Evolutionary conservation across 306 rosid genomes (phyloP), one percentile per base, ranked within the genome.

Genomic region (Inga oerstediana): DNA sequence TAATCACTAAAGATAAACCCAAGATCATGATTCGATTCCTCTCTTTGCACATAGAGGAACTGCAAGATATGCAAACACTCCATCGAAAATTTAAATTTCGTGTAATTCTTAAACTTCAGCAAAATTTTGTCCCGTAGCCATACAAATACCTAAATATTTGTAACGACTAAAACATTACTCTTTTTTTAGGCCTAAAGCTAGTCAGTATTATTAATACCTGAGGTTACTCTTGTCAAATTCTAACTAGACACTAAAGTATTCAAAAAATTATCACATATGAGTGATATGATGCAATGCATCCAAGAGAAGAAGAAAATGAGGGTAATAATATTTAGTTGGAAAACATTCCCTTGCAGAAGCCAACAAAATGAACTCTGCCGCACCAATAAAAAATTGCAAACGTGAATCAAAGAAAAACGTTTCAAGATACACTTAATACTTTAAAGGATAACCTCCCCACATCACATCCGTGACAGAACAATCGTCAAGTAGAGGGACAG

Each of bases 41-140:
- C 90, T 93, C 88, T 95, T 97, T 45, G 98, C 92, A 79, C 97
- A 95, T 22, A 87, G 84, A 84, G 93, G 91, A 76, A 95, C 98
- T 95, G 87, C 87, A 88, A 87, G 78, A 77, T 72, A 84, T 27
- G 80, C 43, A 85, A 87, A 76, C 10, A 4, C 32, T 72, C 78
- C 44, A 82, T 64, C 67, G 16, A 77, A 79, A 79, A 65, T 67
- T 61, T 58, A 56, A 72, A 43, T 39, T 45, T 59, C 56, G 45
- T 59, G 39, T 48, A 41, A 32, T 66, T 16, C 15, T 3, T 13
- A 82, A 82, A 49, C 64, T 39, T 72, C 41, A 77, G 68, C 79
- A 62, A 54, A 78, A 58, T 11, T 56, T 30, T 61, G 30, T 32
- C 58, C 24, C 69, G 34, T 24, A 80, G 64, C 46, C 67, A 80